Evolutionary conservation across 306 rosid genomes (phyloP), one percentile per base, ranked within the genome.

Genomic region (Citrullus colocynthis): DNA sequence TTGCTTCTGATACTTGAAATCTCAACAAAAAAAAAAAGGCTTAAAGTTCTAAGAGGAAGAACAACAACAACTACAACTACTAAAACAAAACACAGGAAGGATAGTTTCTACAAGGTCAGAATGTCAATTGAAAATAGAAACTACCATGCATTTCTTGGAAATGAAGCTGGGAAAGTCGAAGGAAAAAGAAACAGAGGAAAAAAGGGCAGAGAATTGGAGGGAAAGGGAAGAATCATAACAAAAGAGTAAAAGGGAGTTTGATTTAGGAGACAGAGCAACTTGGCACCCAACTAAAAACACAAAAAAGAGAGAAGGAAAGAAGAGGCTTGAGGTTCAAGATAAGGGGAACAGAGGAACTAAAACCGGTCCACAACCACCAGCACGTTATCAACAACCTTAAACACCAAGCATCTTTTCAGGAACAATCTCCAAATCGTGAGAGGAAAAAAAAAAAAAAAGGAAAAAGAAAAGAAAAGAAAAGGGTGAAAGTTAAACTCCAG

Each of bases 181-280:
- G 73, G 32, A 39, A 12, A 15, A 30, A 48, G 44, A 59, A 32
- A 13, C 17, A 41, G 9, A 49, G 10, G 49, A 9, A 72, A 52
- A 81, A 82, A 57, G 39, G 21, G 55, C 56, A 57, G 63, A 82
- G 82, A 66, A 63, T 48, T 28, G 81, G 77, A 78, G 62, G 67
- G 81, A 90, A 80, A 41, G 70, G 70, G 45, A 44, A 77, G 78
- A 84, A 57, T 42, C 78, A 32, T 28, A 76, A 69, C 81, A 81
- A 80, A 79, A 77, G 51, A 52, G 81, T 74, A 81, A 74, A 49
- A 82, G 45, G 74, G 78, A 28, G 57, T 32, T 77, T 41, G 64
- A 77, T 81, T 82, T 85, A 84, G 86, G 83, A 77, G 67, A 77
- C 85, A 84, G 82, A 83, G 88, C 9, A 52, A 73, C 36, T 73